Evolutionary conservation across 257 asterid genomes (phyloP).

Genomic region (Nicotiana tomentosiformis): DNA sequence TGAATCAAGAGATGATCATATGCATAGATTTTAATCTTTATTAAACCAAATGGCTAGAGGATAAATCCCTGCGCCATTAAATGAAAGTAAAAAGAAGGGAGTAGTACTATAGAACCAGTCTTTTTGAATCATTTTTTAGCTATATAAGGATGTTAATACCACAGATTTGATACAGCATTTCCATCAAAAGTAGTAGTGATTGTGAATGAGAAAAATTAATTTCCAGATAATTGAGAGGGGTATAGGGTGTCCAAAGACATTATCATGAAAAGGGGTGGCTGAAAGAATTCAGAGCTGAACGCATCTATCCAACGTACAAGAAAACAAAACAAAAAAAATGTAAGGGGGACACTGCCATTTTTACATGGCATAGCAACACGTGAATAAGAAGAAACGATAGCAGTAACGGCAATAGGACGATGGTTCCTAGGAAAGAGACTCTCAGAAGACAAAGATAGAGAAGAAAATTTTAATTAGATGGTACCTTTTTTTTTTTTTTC

Average conservation of each 20-base stretch:
- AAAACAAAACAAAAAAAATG: constrained; percentile 33
- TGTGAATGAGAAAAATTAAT: neutral
- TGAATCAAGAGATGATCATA: neutral
- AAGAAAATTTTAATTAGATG: neutral
- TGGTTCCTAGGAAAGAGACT: constrained; percentile 26
- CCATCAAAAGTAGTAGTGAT: neutral
- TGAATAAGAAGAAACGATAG: constrained; percentile 33
- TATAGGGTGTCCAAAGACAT: neutral
- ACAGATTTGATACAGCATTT: neutral
- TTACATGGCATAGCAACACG: constrained; percentile 35
- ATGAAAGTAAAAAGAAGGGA: too few species aligned
- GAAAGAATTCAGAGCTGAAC: constrained; percentile 25
- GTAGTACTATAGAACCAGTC: too few species aligned
- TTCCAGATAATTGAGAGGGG: neutral
- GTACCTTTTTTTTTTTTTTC: neutral
- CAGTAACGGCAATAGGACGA: constrained; percentile 24
- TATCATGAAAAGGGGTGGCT: constrained; percentile 31
- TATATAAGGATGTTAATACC: neutral
- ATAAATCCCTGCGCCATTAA: too few species aligned
- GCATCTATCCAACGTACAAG: constrained; percentile 41
- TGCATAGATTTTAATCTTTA: neutral
- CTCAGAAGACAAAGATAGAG: neutral
- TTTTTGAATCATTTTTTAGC: neutral
- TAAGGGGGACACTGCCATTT: neutral
- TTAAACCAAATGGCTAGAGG: neutral